Percentiles rank a stretch among this genome's conserved stretches.
Evolutionary conservation across 352 stramenopile genomes (phyloP).

Genomic region (Plasmopara viticola): DNA sequence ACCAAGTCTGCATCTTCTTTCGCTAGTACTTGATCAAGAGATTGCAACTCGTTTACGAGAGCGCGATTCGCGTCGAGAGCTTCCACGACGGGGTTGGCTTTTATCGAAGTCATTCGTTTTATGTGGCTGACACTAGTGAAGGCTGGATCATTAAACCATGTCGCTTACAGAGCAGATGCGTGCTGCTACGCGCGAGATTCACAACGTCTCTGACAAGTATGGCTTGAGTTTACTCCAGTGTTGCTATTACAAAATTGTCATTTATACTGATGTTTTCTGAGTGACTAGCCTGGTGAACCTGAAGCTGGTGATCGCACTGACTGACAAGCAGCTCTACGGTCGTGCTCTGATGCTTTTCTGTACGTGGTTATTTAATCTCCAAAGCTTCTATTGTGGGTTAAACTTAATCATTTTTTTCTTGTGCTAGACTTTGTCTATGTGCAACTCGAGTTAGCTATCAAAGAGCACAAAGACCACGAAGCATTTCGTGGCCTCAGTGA

Average conservation of each 20-base stretch:
- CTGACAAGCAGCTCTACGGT: slow-evolving; percentile 58
- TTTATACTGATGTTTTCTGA: too few species aligned
- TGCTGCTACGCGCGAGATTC: slow-evolving; percentile 37
- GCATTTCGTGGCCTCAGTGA: slow-evolving; percentile 35
- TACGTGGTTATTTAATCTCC: slow-evolving; percentile 21
- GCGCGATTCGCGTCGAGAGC: slow-evolving; percentile 40
- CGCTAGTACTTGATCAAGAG: slow-evolving; percentile 22
- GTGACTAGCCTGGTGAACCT: slow-evolving; percentile 47
- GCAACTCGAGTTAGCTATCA: slow-evolving; percentile 51
- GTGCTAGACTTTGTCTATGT: slow-evolving; percentile 54
- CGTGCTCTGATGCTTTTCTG: slow-evolving; percentile 64
- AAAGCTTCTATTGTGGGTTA: background rate
- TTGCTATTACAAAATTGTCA: background rate
- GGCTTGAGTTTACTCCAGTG: background rate
- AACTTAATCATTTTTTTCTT: background rate
- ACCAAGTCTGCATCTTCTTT: slow-evolving; percentile 36
- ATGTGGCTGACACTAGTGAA: too few species aligned
- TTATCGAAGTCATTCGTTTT: too few species aligned
- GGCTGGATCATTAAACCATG: background rate
- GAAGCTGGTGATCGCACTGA: slow-evolving; percentile 62
- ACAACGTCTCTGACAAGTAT: slow-evolving; percentile 54
- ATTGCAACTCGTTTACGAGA: slow-evolving; percentile 37
- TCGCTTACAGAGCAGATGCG: slow-evolving; percentile 48
- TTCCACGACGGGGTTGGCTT: slow-evolving; percentile 6
- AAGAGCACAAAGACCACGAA: slow-evolving; percentile 37